phyloP scores from a whole-genome alignment of 257 asterid species.

The Ilex aquifolium region DNA sequence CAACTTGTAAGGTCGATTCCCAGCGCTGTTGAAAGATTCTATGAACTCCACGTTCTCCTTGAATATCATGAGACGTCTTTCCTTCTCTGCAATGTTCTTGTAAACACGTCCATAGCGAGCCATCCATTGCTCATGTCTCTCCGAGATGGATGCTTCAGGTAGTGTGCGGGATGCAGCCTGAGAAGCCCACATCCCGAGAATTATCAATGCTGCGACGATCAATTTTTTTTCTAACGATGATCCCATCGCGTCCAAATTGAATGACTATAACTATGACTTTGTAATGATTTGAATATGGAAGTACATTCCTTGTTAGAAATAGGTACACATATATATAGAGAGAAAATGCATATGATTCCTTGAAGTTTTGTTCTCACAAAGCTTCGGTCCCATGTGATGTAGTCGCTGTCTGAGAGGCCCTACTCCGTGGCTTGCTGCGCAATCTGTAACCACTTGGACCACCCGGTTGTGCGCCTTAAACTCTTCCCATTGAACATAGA shows the following conservation, averaged over 20 bases:
- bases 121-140: conserved; percentile 35
- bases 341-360: too few species aligned
- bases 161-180: conserved; percentile 10
- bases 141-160: conserved; percentile 15
- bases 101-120: conserved; percentile 18
- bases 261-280: too few species aligned
- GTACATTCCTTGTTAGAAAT: too few species aligned
- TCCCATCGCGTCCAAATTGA: neutral
- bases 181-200: conserved; percentile 15
- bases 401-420: too few species aligned
- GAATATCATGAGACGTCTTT: conserved; percentile 27
- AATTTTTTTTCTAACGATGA: conserved; percentile 2
- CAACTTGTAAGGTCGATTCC: conserved; percentile 21
- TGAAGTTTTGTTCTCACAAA: too few species aligned
- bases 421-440: too few species aligned
- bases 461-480: too few species aligned
- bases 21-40: conserved; percentile 14
- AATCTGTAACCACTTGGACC: too few species aligned
- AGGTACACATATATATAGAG: too few species aligned
- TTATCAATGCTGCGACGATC: conserved; percentile 10
- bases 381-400: too few species aligned
- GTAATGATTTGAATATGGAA: too few species aligned
- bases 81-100: conserved; percentile 26
- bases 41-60: conserved; percentile 30
- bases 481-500: too few species aligned